Base-by-base conservation (phyloP, 441 rosid species). In the Daphne laureola region DNA sequence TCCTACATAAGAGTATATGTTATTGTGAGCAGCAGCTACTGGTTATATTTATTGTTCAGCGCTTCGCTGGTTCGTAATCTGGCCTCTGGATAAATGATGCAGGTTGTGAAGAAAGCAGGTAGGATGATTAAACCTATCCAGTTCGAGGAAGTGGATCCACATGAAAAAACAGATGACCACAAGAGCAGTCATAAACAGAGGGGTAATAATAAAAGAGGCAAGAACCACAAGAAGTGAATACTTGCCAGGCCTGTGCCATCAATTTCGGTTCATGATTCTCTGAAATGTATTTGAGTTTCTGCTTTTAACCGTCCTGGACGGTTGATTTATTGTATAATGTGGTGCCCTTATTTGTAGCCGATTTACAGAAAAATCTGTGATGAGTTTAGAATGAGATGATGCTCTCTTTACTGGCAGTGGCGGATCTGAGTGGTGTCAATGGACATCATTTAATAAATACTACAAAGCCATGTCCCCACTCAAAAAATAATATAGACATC, bases 61-160 rank as follows among this genome's bases (percentile, higher is more conserved):
- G 11, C 25, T 21, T 3, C 38, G 1, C 38, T 31, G 38, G 4
- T 31, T 31, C 11, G 4, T 31, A 31, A 31, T 31, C 6, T 11
- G 11, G 38, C 38, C 4, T 9, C 38, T 31, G 38, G 38, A 9
- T 31, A 7, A 5, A 31, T 31, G 12, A 49, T 52, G 61, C 78
- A 88, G 98, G 87, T 88, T 67, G 81, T 78, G 76, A 88, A 86
- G 71, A 92, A 62, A 57, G 43, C 87, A 14, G 96, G 96, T 36
- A 67, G 74, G 47, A 86, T 78, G 23, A 89, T 88, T 62, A 79
- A 86, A 66, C 98, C 96, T 4, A 71, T 92, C 38, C 79, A 69
- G 63, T 81, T 67, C 44, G 77, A 78, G 78, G 86, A 81, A 56
- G 74, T 78, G 64, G 78, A 81, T 69, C 74, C 79, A 13, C 74